Evolutionary conservation across 148 eudicot genomes (phyloP), one percentile per base, ranked within the genome.

Genomic region (Hydrangea macrophylla): DNA sequence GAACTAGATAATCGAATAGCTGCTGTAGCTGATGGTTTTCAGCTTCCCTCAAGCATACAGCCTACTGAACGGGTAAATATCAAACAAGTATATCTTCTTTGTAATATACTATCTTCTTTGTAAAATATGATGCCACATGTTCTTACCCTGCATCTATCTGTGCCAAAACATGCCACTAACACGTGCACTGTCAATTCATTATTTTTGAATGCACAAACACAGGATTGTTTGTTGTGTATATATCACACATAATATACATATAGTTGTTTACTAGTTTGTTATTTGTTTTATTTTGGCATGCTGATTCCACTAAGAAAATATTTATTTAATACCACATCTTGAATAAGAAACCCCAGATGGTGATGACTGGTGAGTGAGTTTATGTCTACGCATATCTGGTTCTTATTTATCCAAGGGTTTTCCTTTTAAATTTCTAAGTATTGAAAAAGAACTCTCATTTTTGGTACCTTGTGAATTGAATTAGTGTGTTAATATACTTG

Each of bases 51-150:
- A 23, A 59, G 24, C 23, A 65, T 51, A 8, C 74, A 39, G 35
- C 74, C 68, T 12, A 37, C 64, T 71, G 65, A 60, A 57, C 66
- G n/a, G 85, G 82, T n/a, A n/a, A n/a, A n/a, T n/a, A n/a, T n/a
- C n/a, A n/a, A n/a, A n/a, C n/a, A n/a, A n/a, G n/a, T n/a, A n/a
- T 81, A 61, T 56, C 44, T 59, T 56, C 2, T 18, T 33, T 65
- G 25, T 35, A 24, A 18, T 1, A 35, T 9, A 44, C 37, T 56
- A 3, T 10, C 7, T 1, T 23, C n/a, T 59, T 58, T 6, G 57
- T 59, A 4, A 7, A 59, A 13, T 11, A 68, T 57, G 54, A 55
- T 12, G n/a, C 62, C 32, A 55, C 37, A 12, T 13, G 1, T 55
- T 56, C 17, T 54, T 45, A 17, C 13, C 23, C 55, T 30, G 30